phyloP scores from a whole-genome alignment of 768 basidiomycete species.

The Artomyces pyxidatus region DNA sequence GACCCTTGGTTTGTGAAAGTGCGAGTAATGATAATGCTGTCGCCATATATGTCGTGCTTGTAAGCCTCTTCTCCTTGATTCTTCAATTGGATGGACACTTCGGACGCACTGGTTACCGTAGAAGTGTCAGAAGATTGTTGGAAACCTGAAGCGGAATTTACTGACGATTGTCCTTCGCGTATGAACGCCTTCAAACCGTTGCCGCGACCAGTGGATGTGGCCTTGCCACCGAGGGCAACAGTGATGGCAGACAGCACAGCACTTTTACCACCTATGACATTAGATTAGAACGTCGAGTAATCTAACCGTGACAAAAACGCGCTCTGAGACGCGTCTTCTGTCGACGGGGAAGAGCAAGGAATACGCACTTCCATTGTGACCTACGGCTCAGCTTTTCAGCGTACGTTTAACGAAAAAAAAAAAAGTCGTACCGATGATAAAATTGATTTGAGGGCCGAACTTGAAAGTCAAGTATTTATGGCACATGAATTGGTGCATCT shows the following conservation, averaged over 20 bases:
- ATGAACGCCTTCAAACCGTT: constrained; percentile 79
- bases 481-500: constrained; percentile 95
- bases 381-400: constrained; percentile 28
- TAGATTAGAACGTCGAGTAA: background rate
- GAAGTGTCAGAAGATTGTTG: background rate
- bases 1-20: constrained; percentile 68
- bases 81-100: constrained; percentile 75
- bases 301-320: background rate
- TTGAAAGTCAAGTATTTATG: constrained; percentile 77
- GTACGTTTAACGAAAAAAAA: background rate
- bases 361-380: constrained; percentile 85
- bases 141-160: constrained; percentile 10
- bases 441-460: constrained; percentile 93
- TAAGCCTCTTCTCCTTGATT: constrained; percentile 91
- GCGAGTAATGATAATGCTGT: constrained; percentile 78
- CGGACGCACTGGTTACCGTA: constrained; percentile 53
- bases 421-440: constrained; percentile 70
- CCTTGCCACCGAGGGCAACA: constrained; percentile 90
- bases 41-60: constrained; percentile 77
- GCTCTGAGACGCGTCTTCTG: background rate
- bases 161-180: constrained; percentile 73
- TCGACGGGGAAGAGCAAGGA: background rate
- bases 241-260: constrained; percentile 91
- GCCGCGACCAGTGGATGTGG: constrained; percentile 85
- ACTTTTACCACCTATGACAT: constrained; percentile 76